Conservation (phyloP, 176 grass and related monocot genomes). For the Miscanthus lutarioriparius region DNA sequence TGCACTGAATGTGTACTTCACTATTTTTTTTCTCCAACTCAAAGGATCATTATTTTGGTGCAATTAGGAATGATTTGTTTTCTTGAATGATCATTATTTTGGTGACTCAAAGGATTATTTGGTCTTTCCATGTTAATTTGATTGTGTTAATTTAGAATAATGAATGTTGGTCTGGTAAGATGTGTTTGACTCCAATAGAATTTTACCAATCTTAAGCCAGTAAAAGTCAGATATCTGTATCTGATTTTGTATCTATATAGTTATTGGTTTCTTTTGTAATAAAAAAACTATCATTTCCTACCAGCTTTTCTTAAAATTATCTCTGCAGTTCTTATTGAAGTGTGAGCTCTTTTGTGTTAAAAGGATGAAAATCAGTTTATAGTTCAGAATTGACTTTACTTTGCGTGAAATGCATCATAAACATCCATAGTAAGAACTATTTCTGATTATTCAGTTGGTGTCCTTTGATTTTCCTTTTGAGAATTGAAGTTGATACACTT, state of each 20-base stretch:
- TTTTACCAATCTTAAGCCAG: neutral
- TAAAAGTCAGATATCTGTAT: neutral
- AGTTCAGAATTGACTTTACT: neutral
- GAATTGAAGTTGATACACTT: neutral
- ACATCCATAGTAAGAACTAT: neutral
- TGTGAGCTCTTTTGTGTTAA: neutral
- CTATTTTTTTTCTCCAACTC: neutral
- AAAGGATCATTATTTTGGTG: neutral
- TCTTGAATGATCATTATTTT: slow-evolving; percentile 1
- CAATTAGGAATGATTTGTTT: neutral
- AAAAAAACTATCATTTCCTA: neutral
- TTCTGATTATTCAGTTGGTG: neutral
- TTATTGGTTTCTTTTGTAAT: neutral
- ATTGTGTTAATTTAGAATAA: slow-evolving; percentile 3
- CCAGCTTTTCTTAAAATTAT: neutral
- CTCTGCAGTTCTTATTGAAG: neutral
- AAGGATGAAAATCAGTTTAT: neutral
- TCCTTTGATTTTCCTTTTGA: neutral
- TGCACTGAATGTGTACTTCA: neutral
- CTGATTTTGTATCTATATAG: neutral
- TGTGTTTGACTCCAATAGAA: neutral
- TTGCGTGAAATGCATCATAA: neutral
- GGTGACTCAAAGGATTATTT: neutral
- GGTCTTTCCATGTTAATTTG: neutral
- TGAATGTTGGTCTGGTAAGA: slow-evolving; percentile 1